Percentiles rank a stretch among this genome's conserved stretches.
Evolutionary conservation across 1,284 basidiomycete genomes (phyloP).

Genomic region (Moesziomyces globuligerus): DNA sequence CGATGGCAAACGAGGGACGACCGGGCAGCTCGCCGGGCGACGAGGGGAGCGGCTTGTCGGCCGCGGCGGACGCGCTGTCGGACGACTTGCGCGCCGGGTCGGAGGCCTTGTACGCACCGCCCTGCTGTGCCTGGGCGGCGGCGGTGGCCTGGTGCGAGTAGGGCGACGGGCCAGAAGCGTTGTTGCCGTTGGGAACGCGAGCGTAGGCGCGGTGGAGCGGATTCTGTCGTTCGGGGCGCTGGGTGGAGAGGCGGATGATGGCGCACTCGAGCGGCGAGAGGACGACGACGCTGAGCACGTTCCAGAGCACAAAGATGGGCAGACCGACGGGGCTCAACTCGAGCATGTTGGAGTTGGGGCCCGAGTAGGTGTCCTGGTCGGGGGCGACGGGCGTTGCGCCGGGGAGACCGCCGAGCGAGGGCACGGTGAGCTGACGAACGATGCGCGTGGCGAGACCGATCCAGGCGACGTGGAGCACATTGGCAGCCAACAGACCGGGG

Average conservation of each 20-base stretch:
- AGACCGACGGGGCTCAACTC: constrained; percentile 52
- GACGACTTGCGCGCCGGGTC: constrained; percentile 23
- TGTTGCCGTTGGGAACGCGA: constrained; percentile 15
- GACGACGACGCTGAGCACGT: constrained; percentile 47
- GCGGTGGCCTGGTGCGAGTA: constrained; percentile 60
- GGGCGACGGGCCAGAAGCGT: constrained; percentile 29
- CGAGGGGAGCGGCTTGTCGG: constrained; percentile 40
- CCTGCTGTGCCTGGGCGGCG: constrained; percentile 33
- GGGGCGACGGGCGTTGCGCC: constrained; percentile 41
- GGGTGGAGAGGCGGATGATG: constrained; percentile 59
- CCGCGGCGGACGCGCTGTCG: constrained; percentile 16
- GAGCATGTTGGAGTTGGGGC: constrained; percentile 51
- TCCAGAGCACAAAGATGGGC: constrained; percentile 56
- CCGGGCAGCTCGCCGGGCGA: constrained; percentile 36
- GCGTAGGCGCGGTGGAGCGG: constrained; percentile 63
- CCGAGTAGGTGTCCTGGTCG: constrained; percentile 50
- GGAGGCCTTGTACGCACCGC: constrained; percentile 33
- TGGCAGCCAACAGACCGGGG: constrained; percentile 57
- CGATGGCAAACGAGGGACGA: constrained; percentile 58
- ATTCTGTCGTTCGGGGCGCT: constrained; percentile 61
- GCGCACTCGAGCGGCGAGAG: constrained; percentile 63
- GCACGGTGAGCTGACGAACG: constrained; percentile 56
- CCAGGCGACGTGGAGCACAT: constrained; percentile 53
- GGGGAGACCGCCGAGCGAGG: constrained; percentile 48
- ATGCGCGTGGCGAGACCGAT: constrained; percentile 54